These are phyloP conservation scores for Aspergillus panamensis DNA, from an alignment of 495 filamentous ascomycete genomes.

Conservation along the genomic window DNA sequence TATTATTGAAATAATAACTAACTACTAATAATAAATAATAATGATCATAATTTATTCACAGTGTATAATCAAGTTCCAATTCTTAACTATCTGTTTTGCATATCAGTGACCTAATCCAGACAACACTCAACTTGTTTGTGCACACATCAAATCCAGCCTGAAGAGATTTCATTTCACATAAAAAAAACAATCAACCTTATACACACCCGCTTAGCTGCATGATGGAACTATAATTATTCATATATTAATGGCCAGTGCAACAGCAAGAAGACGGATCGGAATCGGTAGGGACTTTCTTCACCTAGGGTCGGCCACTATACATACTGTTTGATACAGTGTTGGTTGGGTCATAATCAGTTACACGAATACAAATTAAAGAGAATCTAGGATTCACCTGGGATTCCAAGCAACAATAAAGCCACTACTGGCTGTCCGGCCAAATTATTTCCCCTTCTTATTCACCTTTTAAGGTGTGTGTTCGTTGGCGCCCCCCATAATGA, in stretches of 20 bases:
- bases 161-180: too few species aligned
- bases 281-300: not conserved
- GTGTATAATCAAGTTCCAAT: not conserved
- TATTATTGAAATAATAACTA: too few species aligned
- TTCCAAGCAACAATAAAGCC: not conserved
- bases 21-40: too few species aligned
- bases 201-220: too few species aligned
- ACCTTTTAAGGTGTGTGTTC: not conserved
- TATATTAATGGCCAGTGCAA: too few species aligned
- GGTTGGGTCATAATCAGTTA: not conserved
- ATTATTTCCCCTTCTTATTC: not conserved
- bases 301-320: not conserved
- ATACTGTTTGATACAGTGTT: not conserved
- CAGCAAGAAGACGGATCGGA: not conserved
- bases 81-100: not conserved
- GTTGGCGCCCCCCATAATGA: conserved; percentile 29
- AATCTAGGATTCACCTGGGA: not conserved
- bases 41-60: too few species aligned
- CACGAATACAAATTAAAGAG: not conserved
- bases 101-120: not conserved
- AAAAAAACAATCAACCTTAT: too few species aligned
- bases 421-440: not conserved
- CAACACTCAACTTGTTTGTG: not conserved
- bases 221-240: not conserved
- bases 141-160: not conserved